Conservation (phyloP, 345 rosid genomes). For the Pugionium cornutum region DNA sequence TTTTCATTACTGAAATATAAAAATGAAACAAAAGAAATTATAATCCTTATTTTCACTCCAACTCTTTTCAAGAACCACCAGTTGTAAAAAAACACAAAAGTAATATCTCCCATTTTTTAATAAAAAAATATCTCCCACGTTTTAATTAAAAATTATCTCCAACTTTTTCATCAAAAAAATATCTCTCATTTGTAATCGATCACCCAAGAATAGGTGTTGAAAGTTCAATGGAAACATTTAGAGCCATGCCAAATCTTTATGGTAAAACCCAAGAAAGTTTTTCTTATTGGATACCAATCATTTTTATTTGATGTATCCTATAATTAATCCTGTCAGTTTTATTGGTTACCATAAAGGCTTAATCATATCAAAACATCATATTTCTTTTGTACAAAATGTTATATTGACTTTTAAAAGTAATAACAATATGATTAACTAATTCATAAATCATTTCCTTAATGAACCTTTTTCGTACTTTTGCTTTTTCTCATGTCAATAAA, state of each 20-base stretch:
- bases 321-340: constrained; percentile 10
- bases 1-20: no score
- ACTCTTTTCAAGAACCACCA: no score
- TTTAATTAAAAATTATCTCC: not conserved
- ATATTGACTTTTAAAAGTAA: constrained; percentile 9
- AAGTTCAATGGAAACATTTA: constrained; percentile 13
- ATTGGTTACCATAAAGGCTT: constrained; percentile 24
- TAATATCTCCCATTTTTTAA: no score
- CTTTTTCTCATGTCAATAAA: constrained; percentile 24
- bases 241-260: constrained; percentile 34
- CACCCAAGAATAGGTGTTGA: constrained; percentile 21
- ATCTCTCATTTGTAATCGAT: constrained; percentile 7
- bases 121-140: no score
- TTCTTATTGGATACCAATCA: constrained; percentile 32
- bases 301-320: constrained; percentile 17
- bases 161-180: constrained; percentile 15
- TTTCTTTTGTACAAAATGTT: not conserved
- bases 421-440: not conserved
- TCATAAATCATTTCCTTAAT: constrained; percentile 35
- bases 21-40: no score
- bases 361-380: constrained; percentile 26
- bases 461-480: constrained; percentile 36
- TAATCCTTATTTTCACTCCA: no score
- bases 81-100: no score
- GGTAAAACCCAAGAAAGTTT: constrained; percentile 22